Conservation (phyloP, 2,329 filamentous ascomycete species). For the Verticillium klebahnii region DNA sequence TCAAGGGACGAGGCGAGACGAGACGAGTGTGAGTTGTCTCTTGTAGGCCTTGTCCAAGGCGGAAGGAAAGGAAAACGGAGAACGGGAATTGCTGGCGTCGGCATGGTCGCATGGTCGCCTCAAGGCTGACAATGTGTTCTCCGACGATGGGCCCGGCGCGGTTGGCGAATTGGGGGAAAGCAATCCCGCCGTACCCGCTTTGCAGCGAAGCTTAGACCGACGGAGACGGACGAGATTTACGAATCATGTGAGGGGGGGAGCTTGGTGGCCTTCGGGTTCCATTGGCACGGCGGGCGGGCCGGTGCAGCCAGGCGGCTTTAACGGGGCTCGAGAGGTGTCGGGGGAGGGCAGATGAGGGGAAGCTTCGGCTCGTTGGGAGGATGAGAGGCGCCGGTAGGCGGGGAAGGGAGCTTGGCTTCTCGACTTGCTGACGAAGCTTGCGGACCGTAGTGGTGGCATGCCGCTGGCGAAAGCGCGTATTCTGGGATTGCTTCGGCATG, state of each 20-base stretch:
- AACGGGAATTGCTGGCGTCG: background rate
- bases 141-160: background rate
- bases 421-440: background rate
- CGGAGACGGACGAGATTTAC: background rate
- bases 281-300: slow-evolving; percentile 4
- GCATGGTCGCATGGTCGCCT: background rate
- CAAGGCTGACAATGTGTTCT: slow-evolving; percentile 1
- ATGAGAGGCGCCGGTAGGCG: background rate
- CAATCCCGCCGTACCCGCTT: slow-evolving; percentile 5
- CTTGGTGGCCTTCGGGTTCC: background rate
- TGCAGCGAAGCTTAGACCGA: slow-evolving; percentile 1
- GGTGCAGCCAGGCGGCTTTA: slow-evolving; percentile 3
- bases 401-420: background rate
- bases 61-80: background rate
- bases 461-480: background rate
- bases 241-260: slow-evolving; percentile 2
- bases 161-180: slow-evolving; percentile 1
- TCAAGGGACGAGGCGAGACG: background rate
- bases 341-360: background rate
- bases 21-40: slow-evolving; percentile 3
- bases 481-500: background rate
- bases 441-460: too few species aligned
- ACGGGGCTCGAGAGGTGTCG: background rate
- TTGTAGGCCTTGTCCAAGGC: slow-evolving; percentile 3
- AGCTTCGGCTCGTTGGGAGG: background rate